Conservation (phyloP, 768 basidiomycete species). For the Austroboletus festivus region DNA sequence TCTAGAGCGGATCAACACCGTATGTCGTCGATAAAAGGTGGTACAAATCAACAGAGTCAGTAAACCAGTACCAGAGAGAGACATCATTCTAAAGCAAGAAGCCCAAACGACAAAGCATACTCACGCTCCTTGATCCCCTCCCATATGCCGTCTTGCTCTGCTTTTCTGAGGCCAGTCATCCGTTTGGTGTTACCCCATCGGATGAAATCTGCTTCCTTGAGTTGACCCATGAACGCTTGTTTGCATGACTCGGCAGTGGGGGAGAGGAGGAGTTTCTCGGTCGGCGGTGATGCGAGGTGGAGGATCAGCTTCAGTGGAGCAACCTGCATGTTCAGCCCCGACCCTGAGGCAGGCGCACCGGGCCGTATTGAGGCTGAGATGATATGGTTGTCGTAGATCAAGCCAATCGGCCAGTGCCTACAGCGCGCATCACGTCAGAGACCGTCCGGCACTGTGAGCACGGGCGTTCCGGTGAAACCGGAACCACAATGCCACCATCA, state of each 20-base stretch:
- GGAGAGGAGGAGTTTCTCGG: conserved; percentile 78
- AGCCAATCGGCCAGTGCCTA: conserved; percentile 98
- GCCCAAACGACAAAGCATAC: conserved; percentile 32
- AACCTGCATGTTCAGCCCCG: conserved; percentile 37
- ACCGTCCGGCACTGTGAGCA: neutral
- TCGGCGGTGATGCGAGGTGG: conserved; percentile 84
- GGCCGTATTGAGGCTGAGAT: conserved; percentile 57
- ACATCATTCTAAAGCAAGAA: conserved; percentile 17
- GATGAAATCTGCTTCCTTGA: conserved; percentile 96
- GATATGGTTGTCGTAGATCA: conserved; percentile 85
- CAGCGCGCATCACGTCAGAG: conserved; percentile 9
- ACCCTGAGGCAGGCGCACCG: conserved; percentile 36
- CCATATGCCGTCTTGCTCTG: conserved; percentile 96
- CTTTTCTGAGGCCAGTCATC: conserved; percentile 85
- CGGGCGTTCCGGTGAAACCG: neutral
- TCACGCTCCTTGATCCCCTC: conserved; percentile 92
- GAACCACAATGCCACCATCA: neutral
- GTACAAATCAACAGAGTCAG: conserved; percentile 18
- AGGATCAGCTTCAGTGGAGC: conserved; percentile 75
- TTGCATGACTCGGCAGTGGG: conserved; percentile 86
- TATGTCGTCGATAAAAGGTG: conserved; percentile 11
- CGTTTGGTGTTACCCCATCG: conserved; percentile 95
- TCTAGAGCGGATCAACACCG: conserved; percentile 46
- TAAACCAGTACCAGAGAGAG: conserved; percentile 15
- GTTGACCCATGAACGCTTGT: conserved; percentile 90